Evolutionary conservation across 108 stramenopile genomes (phyloP), one percentile per base, ranked within the genome.

Genomic region (Cylindrotheca closterium): DNA sequence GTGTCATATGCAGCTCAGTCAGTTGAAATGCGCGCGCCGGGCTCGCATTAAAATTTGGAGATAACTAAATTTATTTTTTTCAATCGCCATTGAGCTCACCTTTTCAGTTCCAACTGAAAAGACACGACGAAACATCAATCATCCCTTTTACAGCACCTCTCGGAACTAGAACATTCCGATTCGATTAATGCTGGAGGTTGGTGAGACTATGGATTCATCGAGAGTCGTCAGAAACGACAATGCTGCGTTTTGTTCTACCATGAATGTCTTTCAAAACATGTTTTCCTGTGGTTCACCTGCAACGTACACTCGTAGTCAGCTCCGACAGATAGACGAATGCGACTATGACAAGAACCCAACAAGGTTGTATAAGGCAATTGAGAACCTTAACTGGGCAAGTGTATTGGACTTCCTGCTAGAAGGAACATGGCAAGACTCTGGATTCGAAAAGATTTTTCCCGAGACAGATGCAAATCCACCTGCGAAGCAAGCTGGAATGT

Each of bases 301-400:
- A 10, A 10, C 37, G 15, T 10, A 10, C 7, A 10, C 37, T 42
- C 7, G 15, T 10, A 15, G 37, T 42, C 10, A 42, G 15, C 7
- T 42, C 7, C 7, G 15, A 10, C 10, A 42, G 15, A 10, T 15
- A 7, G 7, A 32, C 32, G 85, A 86, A 71, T 84, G 86, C 46
- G 84, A 92, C 57, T 92, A 86, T 70, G 87, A 87, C 60, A 42
- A 58, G 58, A 85, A 88, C 67, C 79, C 78, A 19, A 88, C 87
- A 8, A 64, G 71, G 24, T 51, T 92, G 17, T 92, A 92, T 73
- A 49, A 81, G 56, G 73, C 79, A 33, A 79, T 92, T 23, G 85
- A 88, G 53, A 68, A 77, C 56, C 67, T 78, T 47, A 77, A 71
- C 25, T 92, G 86, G 86, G 52, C 57, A 2, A 58, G 70, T 1